Conservation (phyloP, 441 rosid species). For the Adansonia gregorii region DNA sequence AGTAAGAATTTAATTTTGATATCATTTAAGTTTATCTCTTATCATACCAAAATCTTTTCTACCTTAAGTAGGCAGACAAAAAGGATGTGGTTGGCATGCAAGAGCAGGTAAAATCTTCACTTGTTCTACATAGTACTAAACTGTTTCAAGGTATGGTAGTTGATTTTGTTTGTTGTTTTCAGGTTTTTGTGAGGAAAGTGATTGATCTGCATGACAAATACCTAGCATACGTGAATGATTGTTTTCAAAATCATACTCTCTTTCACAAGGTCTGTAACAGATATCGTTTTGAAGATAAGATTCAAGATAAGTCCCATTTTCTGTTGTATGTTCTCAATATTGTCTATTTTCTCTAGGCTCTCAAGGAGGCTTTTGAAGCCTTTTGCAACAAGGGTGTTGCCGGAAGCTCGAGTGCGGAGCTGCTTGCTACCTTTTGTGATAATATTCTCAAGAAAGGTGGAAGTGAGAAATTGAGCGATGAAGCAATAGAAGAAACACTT, state of each 20-base stretch:
- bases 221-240: constrained; percentile 50
- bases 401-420: constrained; percentile 58
- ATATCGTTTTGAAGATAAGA: not conserved
- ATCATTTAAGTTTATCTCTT: not conserved
- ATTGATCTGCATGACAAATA: constrained; percentile 58
- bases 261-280: constrained; percentile 51
- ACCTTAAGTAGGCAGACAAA: constrained; percentile 55
- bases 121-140: not conserved
- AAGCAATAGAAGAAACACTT: constrained; percentile 56
- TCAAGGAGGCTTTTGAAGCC: constrained; percentile 56
- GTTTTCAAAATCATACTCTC: constrained; percentile 50
- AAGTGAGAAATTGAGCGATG: constrained; percentile 53
- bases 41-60: constrained; percentile 24
- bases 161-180: constrained; percentile 29
- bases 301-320: not conserved
- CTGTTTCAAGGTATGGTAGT: constrained; percentile 21
- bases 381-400: constrained; percentile 58
- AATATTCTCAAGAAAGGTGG: constrained; percentile 59
- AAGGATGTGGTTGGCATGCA: constrained; percentile 66
- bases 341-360: constrained; percentile 37
- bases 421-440: constrained; percentile 56
- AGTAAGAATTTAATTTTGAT: not conserved
- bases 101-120: constrained; percentile 46
- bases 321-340: not conserved
- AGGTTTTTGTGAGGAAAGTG: constrained; percentile 57